Evolutionary conservation across 2,329 filamentous ascomycete genomes (phyloP).

Genomic region (Xylaria multiplex): DNA sequence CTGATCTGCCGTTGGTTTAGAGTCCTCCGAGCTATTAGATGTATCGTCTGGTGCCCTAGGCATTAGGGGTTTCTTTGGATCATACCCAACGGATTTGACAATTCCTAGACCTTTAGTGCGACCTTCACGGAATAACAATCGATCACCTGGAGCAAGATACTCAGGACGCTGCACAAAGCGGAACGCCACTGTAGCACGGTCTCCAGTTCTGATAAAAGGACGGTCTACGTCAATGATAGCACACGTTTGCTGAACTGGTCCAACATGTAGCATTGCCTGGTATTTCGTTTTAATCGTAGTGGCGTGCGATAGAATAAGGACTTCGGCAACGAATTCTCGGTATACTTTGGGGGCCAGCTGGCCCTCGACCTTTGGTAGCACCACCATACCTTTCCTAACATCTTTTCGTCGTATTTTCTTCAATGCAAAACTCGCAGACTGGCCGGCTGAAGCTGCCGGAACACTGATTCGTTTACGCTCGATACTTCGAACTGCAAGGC

Average conservation of each 20-base stretch:
- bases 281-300: constrained; percentile 98
- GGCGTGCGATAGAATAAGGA: constrained; percentile 92
- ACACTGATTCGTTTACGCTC: constrained; percentile 93
- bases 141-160: constrained; percentile 87
- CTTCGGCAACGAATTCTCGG: constrained; percentile 82
- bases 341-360: constrained; percentile 76
- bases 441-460: constrained; percentile 86
- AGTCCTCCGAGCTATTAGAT: constrained; percentile 26
- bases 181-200: constrained; percentile 94
- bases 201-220: constrained; percentile 93
- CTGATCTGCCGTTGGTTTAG: constrained; percentile 34
- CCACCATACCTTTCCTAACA: constrained; percentile 97
- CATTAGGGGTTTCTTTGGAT: constrained; percentile 64
- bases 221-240: constrained; percentile 97
- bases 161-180: constrained; percentile 94
- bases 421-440: constrained; percentile 91
- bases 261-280: constrained; percentile 97
- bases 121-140: constrained; percentile 92
- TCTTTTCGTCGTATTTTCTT: constrained; percentile 90
- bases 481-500: constrained; percentile 75
- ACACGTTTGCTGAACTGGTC: constrained; percentile 93
- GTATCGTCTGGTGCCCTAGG: constrained; percentile 33
- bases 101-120: constrained; percentile 95
- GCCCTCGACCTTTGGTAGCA: constrained; percentile 83
- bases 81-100: constrained; percentile 90